A percentile compares a stretch with the other conserved stretches of the same genome.
Evolutionary conservation across 2,329 filamentous ascomycete genomes (phyloP).

Genomic region (Clonostachys solani): DNA sequence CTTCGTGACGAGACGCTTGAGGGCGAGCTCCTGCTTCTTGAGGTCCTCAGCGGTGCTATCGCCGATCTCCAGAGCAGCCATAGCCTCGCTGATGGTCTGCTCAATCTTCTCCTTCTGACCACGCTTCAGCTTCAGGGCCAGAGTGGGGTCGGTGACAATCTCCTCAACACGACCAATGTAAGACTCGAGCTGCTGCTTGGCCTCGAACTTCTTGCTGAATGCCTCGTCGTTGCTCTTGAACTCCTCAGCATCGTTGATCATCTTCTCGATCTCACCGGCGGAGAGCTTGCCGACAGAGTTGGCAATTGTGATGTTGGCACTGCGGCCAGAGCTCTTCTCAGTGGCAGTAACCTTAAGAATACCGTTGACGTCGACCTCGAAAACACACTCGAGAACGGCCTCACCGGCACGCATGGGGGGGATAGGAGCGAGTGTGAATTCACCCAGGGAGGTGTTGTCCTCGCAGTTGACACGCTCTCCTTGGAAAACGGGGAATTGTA

Average conservation of each 20-base stretch:
- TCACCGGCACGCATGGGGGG: conserved; percentile 91
- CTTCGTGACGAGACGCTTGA: conserved; percentile 98
- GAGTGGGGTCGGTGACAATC: conserved; percentile 93
- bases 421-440: conserved; percentile 90
- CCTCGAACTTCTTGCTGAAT: conserved; percentile 99
- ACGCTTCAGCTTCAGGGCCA: conserved; percentile 97
- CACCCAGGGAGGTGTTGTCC: conserved; percentile 95
- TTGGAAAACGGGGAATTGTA: conserved; percentile 91
- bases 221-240: conserved; percentile 98
- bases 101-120: conserved; percentile 99
- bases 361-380: conserved; percentile 99
- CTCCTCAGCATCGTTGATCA: conserved; percentile 95
- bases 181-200: conserved; percentile 97
- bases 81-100: conserved; percentile 91
- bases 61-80: conserved; percentile 95
- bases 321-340: conserved; percentile 97
- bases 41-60: conserved; percentile 89
- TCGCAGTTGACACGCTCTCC: conserved; percentile 98
- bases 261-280: conserved; percentile 90
- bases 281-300: conserved; percentile 99
- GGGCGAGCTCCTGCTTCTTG: conserved; percentile 99
- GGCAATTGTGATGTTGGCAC: conserved; percentile 98
- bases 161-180: conserved; percentile 99
- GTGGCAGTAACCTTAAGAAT: conserved; percentile 99
- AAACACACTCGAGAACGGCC: conserved; percentile 94